Evolutionary conservation across 371 early-diverging fungal species (phyloP).

Genomic region (Haplosporangium sp.): DNA sequence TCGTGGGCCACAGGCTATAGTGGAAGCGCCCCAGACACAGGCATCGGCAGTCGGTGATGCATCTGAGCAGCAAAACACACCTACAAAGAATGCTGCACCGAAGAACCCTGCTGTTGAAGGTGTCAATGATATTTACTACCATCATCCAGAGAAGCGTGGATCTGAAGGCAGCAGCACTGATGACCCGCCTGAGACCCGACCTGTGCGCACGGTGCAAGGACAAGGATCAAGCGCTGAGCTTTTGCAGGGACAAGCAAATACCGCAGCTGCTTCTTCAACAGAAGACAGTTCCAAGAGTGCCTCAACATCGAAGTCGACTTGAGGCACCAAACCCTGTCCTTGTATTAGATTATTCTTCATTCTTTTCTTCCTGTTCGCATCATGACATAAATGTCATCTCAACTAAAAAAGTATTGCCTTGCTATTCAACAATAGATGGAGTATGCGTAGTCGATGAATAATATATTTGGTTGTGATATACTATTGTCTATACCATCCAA

Average conservation of each 20-base stretch:
- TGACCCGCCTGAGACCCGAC: not conserved
- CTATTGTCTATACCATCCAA: slow-evolving; percentile 20
- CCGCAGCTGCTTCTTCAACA: not conserved
- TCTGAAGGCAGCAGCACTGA: slow-evolving; percentile 19
- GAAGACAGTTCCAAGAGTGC: not conserved
- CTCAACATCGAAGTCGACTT: not conserved
- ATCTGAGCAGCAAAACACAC: not conserved
- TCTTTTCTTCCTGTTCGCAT: too few relatives aligned
- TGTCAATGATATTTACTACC: slow-evolving; percentile 59
- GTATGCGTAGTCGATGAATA: too few relatives aligned
- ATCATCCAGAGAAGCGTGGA: slow-evolving; percentile 64
- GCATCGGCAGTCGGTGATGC: not conserved
- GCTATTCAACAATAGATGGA: too few relatives aligned
- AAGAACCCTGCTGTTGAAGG: slow-evolving; percentile 31
- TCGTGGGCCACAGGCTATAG: too few relatives aligned
- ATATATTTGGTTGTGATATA: too few relatives aligned
- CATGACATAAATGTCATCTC: too few relatives aligned
- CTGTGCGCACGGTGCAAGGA: slow-evolving; percentile 17
- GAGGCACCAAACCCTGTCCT: not conserved
- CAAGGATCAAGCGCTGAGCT: slow-evolving; percentile 22
- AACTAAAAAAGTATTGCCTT: too few relatives aligned
- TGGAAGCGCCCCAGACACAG: not conserved
- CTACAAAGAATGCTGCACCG: not conserved
- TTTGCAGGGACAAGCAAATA: not conserved
- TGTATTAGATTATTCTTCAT: not conserved